A percentile compares a stretch with the other conserved stretches of the same genome.
phyloP scores from a whole-genome alignment of 352 stramenopile genomes.

The Pythium graminicola region DNA sequence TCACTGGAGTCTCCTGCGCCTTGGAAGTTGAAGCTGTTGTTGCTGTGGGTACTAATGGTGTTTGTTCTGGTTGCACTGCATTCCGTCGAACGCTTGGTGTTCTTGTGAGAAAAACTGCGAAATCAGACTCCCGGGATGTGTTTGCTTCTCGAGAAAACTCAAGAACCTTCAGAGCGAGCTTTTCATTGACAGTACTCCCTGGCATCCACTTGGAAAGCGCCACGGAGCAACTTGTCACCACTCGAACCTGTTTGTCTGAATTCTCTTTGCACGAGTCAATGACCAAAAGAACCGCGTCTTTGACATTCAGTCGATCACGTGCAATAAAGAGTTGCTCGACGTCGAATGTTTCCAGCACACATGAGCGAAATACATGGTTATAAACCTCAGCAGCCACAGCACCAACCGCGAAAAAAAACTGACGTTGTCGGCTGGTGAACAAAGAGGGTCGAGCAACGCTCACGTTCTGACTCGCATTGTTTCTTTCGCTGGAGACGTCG shows the following conservation, averaged over 20 bases:
- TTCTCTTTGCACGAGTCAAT: conserved; percentile 5
- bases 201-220: conserved; percentile 25
- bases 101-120: conserved; percentile 18
- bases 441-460: conserved; percentile 22
- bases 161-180: conserved; percentile 29
- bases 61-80: neutral
- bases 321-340: conserved; percentile 38
- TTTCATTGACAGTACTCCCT: conserved; percentile 15
- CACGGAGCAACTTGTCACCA: neutral
- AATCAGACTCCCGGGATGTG: neutral
- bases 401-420: conserved; percentile 52
- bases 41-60: neutral
- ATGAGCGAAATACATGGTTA: conserved; percentile 42
- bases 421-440: conserved; percentile 37
- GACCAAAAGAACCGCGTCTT: conserved; percentile 35
- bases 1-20: neutral
- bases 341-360: conserved; percentile 42
- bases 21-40: neutral
- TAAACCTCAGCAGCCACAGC: conserved; percentile 47
- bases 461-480: neutral
- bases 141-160: conserved; percentile 27
- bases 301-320: conserved; percentile 38
- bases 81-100: neutral
- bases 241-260: neutral
- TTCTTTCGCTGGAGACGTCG: conserved; percentile 14